These are phyloP conservation scores for Nidularia sp. DNA, from an alignment of 768 basidiomycete genomes.

Conservation along the genomic window DNA sequence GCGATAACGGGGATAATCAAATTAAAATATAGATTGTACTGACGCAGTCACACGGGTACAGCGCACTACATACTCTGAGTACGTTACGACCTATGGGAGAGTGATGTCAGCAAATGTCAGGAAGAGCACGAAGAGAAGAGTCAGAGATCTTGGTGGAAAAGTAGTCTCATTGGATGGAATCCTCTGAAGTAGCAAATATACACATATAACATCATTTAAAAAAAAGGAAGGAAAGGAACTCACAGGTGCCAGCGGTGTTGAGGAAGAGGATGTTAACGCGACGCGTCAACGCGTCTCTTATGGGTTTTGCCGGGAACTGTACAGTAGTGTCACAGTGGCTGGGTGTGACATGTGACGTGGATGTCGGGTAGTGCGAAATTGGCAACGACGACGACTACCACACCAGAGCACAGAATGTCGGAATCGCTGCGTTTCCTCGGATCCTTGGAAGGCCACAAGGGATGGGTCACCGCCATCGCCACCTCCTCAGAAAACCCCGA, in stretches of 20 bases:
- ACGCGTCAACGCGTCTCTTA: not conserved
- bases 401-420: constrained; percentile 50
- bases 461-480: constrained; percentile 98
- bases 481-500: constrained; percentile 99
- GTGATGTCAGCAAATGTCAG: not conserved
- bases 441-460: constrained; percentile 88
- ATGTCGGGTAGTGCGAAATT: constrained; percentile 12
- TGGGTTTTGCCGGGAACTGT: constrained; percentile 45
- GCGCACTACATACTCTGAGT: too few species aligned
- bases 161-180: constrained; percentile 60
- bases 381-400: constrained; percentile 21
- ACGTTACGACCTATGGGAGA: not conserved
- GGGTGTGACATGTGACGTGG: constrained; percentile 28
- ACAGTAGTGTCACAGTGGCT: constrained; percentile 67
- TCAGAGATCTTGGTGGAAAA: constrained; percentile 82
- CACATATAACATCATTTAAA: constrained; percentile 30
- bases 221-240: constrained; percentile 1
- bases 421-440: constrained; percentile 91
- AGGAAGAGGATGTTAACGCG: not conserved
- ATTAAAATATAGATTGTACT: too few species aligned
- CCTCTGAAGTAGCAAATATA: constrained; percentile 95
- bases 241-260: not conserved
- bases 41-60: too few species aligned
- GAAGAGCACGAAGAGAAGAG: constrained; percentile 12
- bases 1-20: too few species aligned